Percentiles rank a stretch among this genome's conserved stretches.
phyloP scores from a whole-genome alignment of 1,284 basidiomycete species.

The Stygiomarasmius scandens region DNA sequence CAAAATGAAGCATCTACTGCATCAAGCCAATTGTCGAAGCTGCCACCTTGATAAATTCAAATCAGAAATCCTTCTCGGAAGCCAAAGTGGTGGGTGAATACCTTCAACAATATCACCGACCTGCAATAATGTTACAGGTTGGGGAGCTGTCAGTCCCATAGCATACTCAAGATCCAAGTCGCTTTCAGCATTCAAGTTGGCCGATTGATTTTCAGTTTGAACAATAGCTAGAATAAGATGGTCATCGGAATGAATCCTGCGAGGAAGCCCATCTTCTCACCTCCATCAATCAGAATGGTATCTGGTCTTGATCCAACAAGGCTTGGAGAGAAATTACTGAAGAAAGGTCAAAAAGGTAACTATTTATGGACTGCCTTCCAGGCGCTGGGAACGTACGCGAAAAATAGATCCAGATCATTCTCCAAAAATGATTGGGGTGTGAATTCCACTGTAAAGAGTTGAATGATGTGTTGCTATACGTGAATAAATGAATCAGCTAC shows the following conservation, averaged over 20 bases:
- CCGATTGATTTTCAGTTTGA: slow-evolving; percentile 34
- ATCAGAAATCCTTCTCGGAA: too few species aligned
- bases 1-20: slow-evolving; percentile 48
- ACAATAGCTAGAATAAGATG: slow-evolving; percentile 8
- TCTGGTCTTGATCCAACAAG: slow-evolving; percentile 31
- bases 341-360: slow-evolving; percentile 13
- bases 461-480: too few species aligned
- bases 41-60: slow-evolving; percentile 32
- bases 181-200: slow-evolving; percentile 54
- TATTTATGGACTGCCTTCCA: slow-evolving; percentile 23
- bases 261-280: slow-evolving; percentile 21
- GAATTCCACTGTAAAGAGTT: slow-evolving; percentile 25
- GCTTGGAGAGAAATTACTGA: slow-evolving; percentile 34
- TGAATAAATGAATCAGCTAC: slow-evolving; percentile 5
- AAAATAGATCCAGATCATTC: slow-evolving; percentile 35
- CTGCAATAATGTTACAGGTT: slow-evolving; percentile 49
- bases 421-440: slow-evolving; percentile 36
- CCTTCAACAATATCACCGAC: slow-evolving; percentile 47
- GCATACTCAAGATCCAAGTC: slow-evolving; percentile 54
- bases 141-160: slow-evolving; percentile 47
- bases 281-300: slow-evolving; percentile 34
- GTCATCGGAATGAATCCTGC: not conserved
- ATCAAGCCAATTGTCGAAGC: slow-evolving; percentile 41
- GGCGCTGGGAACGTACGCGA: slow-evolving; percentile 20
- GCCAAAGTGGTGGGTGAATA: too few species aligned